These are phyloP conservation scores for Candida ipomoeae DNA, from an alignment of 805 yeast species.

Conservation along the genomic window DNA sequence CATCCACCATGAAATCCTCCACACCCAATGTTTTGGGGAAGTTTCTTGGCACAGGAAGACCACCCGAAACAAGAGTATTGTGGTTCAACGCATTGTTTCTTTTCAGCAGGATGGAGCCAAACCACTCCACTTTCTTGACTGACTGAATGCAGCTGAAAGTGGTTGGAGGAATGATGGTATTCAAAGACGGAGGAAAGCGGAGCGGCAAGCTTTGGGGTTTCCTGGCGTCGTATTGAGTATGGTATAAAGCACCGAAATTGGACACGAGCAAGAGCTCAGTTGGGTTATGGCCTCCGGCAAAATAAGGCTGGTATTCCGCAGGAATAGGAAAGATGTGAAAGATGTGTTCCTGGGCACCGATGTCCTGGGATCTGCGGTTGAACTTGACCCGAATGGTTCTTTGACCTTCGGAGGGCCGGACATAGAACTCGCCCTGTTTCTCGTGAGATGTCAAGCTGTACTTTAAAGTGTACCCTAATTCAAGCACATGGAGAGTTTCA, in stretches of 20 bases:
- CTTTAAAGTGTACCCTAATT: constrained; percentile 76
- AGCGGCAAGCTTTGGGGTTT: constrained; percentile 21
- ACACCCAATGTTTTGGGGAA: constrained; percentile 29
- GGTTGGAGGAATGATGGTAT: constrained; percentile 73
- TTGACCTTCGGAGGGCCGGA: constrained; percentile 48
- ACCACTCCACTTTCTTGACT: constrained; percentile 67
- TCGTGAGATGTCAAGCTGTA: constrained; percentile 80
- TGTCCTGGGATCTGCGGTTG: constrained; percentile 15
- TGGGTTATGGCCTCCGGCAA: constrained; percentile 79
- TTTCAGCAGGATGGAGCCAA: constrained; percentile 50
- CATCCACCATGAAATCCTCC: constrained; percentile 40
- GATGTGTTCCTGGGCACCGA: constrained; percentile 23
- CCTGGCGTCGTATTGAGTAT: constrained; percentile 10
- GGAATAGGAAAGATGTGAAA: constrained; percentile 29
- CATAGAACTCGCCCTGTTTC: constrained; percentile 74
- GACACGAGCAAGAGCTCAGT: constrained; percentile 53
- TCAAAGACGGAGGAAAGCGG: constrained; percentile 71
- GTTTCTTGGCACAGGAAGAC: constrained; percentile 54
- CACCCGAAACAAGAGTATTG: constrained; percentile 66
- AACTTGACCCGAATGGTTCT: constrained; percentile 26
- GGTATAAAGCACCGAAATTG: constrained; percentile 60
- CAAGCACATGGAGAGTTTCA: constrained; percentile 46
- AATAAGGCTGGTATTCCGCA: constrained; percentile 58
- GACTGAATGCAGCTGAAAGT: constrained; percentile 48
- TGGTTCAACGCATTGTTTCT: constrained; percentile 34